Evolutionary conservation across 352 stramenopile genomes (phyloP), one percentile per base, ranked within the genome.

Genomic region (Achlya hypogyna): DNA sequence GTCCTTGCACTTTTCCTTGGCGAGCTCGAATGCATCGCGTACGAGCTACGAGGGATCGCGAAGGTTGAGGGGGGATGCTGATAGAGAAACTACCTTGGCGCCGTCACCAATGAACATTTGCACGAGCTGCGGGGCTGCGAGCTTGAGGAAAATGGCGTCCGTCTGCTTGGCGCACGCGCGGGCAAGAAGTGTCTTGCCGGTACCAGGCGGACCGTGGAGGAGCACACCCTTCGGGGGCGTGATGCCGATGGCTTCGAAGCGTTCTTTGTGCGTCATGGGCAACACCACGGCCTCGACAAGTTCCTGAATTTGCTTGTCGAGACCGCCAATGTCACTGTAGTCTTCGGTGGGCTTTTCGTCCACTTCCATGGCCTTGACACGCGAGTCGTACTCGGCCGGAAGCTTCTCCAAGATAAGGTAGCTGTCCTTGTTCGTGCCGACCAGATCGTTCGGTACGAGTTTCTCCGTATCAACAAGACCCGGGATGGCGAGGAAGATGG

Each of bases 71-170:
- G 52, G 25, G 45, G 25, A 34, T 27, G 22, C 10, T 23, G 16
- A 53, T 53, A 53, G 14, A 32, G 29, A 23, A 62, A 63, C 54
- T 51, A 73, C 74, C 74, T 89, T 99, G 16, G 97, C 96, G 29
- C 97, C 97, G 67, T 99, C 97, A 62, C 97, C 97, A 72, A 99
- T 99, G 71, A 98, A 99, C 96, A 99, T 99, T 75, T 98, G 87
- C 34, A 99, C 96, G 28, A 99, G 80, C 74, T 99, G 95, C n/a
- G 96, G 96, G 9, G 95, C 97, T 3, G 96, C 96, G 43, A 99
- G 76, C 79, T 99, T 99, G 31, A 99, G 75, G 77, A 99, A 99
- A 45, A 99, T 96, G 4, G 96, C 96, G 72, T 99, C 96, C 12
- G 96, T 99, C 71, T 99, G 93, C 74, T 99, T 99, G 20, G 97